A percentile compares a stretch with the other conserved stretches of the same genome.
Evolutionary conservation across 78 protist genomes (phyloP).

Genomic region (Dictyostelium firmibasis): DNA sequence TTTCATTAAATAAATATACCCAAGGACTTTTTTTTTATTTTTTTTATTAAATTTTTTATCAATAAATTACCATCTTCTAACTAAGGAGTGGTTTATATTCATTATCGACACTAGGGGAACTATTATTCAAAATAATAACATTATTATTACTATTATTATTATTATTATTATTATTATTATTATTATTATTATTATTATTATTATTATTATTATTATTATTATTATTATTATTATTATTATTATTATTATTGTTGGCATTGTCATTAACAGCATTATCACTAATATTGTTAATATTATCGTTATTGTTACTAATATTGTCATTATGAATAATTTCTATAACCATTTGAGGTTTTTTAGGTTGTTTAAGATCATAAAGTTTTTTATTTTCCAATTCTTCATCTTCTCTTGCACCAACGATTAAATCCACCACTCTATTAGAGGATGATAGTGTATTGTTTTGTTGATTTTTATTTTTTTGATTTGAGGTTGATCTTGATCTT

Average conservation of each 20-base stretch:
- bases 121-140: background rate
- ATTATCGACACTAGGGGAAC: background rate
- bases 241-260: background rate
- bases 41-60: background rate
- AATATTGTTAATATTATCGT: background rate
- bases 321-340: background rate
- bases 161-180: no score
- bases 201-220: background rate
- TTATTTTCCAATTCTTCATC: slow-evolving; percentile 15
- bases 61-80: slow-evolving; percentile 8
- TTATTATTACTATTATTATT: background rate
- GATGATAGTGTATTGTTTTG: background rate
- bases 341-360: background rate
- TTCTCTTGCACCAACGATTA: slow-evolving; percentile 3
- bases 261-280: background rate
- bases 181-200: background rate
- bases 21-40: no score
- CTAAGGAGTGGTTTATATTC: slow-evolving; percentile 22
- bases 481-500: background rate
- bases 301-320: background rate
- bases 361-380: background rate
- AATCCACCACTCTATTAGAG: background rate
- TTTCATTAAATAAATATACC: no score
- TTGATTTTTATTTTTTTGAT: background rate
- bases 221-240: background rate